These are phyloP conservation scores for Arthonia radiata DNA, from an alignment of 495 filamentous ascomycete genomes.

Conservation along the genomic window DNA sequence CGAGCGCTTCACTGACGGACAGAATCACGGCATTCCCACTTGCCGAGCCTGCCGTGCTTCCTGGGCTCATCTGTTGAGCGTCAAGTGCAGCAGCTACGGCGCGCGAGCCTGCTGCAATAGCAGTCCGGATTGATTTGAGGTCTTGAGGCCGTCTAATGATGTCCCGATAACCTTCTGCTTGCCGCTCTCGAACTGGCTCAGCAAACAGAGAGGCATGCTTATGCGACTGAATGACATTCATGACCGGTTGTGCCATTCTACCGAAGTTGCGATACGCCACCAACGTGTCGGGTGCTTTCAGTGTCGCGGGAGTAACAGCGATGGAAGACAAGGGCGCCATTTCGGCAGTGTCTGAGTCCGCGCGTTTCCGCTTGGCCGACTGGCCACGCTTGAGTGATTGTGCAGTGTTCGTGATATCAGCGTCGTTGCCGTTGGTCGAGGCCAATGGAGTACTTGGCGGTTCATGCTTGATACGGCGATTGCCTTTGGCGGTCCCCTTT, in stretches of 20 bases:
- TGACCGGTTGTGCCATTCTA: conserved; percentile 47
- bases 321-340: too few species aligned
- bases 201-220: conserved; percentile 75
- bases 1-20: conserved; percentile 42
- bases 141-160: conserved; percentile 74
- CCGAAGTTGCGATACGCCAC: conserved; percentile 39
- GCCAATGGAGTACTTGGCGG: conserved; percentile 33
- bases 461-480: conserved; percentile 40
- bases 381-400: too few species aligned
- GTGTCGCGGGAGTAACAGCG: too few species aligned
- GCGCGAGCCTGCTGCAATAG: conserved; percentile 52
- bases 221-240: conserved; percentile 67
- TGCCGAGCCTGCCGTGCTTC: conserved; percentile 15
- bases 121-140: conserved; percentile 60
- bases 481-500: too few species aligned
- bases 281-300: too few species aligned
- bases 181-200: conserved; percentile 54
- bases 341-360: too few species aligned
- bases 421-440: too few species aligned
- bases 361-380: too few species aligned
- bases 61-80: conserved; percentile 20
- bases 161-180: conserved; percentile 71
- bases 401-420: too few species aligned
- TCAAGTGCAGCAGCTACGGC: conserved; percentile 36
- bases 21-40: conserved; percentile 32